Conservation (phyloP, 805 yeast species). For the Metschnikowia orientalis region DNA sequence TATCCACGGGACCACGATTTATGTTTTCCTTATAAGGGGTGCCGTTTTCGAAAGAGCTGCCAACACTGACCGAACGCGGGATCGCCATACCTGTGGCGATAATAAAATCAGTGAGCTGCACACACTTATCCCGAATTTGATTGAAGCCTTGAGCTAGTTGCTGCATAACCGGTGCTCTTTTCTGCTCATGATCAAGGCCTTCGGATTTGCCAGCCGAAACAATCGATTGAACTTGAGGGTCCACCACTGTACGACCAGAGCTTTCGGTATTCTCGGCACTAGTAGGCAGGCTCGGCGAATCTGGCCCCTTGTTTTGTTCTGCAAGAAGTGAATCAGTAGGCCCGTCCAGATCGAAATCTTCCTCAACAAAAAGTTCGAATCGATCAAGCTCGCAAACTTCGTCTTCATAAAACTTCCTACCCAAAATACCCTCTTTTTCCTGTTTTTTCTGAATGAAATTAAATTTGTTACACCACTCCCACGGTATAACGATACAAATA, state of each 20-base stretch:
- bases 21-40: too few species aligned
- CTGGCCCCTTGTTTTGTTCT: too few species aligned
- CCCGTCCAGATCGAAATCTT: conserved; percentile 22
- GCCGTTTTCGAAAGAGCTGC: conserved; percentile 11
- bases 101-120: conserved; percentile 47
- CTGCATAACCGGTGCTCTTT: too few species aligned
- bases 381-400: conserved; percentile 45
- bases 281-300: conserved; percentile 3
- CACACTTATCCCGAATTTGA: conserved; percentile 29
- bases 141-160: conserved; percentile 3
- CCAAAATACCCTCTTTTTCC: conserved; percentile 70
- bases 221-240: too few species aligned
- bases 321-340: too few species aligned
- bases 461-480: conserved; percentile 82
- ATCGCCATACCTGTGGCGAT: conserved; percentile 57
- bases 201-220: too few species aligned
- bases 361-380: conserved; percentile 37
- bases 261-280: neutral
- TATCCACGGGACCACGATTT: too few species aligned
- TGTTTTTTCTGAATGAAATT: conserved; percentile 51
- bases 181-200: too few species aligned
- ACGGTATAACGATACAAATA: conserved; percentile 65
- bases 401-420: conserved; percentile 71
- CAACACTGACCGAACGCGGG: conserved; percentile 44
- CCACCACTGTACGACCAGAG: too few species aligned